Evolutionary conservation across 2,329 filamentous ascomycete species (phyloP), one percentile per base, ranked within the genome.

Genomic region (Geoglossum cookeanum): DNA sequence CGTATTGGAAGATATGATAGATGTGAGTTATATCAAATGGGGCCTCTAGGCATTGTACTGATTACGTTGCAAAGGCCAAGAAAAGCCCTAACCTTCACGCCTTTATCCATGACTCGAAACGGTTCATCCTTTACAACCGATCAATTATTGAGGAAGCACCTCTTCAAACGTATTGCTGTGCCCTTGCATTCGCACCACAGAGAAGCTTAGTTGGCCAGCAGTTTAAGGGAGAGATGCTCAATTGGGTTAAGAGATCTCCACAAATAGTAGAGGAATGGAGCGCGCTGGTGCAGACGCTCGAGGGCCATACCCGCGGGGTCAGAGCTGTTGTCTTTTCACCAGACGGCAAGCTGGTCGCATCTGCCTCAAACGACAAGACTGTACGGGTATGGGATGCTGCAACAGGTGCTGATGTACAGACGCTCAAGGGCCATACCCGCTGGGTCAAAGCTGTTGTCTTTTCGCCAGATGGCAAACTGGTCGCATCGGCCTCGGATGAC

Each of bases 131-230:
- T 61, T 57, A 63, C 62, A 60, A 56, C 57, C 62, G 48, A 55
- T 58, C 39, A 49, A 53, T 64, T 42, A 66, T 71, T 48, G 58
- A 67, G 52, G 60, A 58, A 4, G 56, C 62, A 29, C 63, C 68
- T 17, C 59, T 66, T 5, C 69, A 72, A 59, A 58, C 63, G n/a
- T 72, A 72, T 59, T 63, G 59, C 8, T 68, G 62, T 17, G 67
- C 59, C 8, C 66, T 64, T 15, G 60, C 64, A 47, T 71, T 71
- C 56, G 64, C 63, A 56, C 69, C 66, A 32, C 37, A 52, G 1
- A 32, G 53, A 3, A 67, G 63, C 56, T 13, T 61, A 6, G 59
- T 65, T 8, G 58, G 62, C 51, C 52, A 58, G 32, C 59, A 49
- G 22, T 60, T 60, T 45, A 32, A 27, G 45, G 42, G 53, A 15